phyloP scores from a whole-genome alignment of 345 rosid species.

The Aquilaria malaccensis region DNA sequence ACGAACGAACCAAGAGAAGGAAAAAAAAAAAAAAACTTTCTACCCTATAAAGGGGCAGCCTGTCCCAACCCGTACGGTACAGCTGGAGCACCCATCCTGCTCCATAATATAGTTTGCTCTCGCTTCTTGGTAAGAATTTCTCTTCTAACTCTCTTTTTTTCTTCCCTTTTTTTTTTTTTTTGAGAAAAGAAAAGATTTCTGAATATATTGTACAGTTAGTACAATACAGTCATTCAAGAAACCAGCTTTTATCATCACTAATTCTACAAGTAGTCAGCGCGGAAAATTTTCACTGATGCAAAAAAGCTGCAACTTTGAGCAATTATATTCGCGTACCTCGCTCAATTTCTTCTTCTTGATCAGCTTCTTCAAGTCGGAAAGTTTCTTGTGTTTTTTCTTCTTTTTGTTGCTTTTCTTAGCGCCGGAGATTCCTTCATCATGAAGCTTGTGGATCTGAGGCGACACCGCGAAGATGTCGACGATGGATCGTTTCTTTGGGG shows the following conservation, averaged over 20 bases:
- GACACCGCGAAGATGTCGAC: constrained; percentile 41
- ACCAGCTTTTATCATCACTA: too few species aligned
- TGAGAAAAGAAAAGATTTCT: too few species aligned
- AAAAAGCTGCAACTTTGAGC: too few species aligned
- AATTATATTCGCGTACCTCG: too few species aligned
- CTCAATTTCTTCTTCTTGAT: constrained; percentile 17
- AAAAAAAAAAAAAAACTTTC: constrained; percentile 6
- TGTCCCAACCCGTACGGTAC: constrained; percentile 26
- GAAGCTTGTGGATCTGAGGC: constrained; percentile 27
- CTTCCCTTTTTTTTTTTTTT: background rate
- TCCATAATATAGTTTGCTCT: constrained; percentile 8
- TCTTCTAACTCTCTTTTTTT: constrained; percentile 9
- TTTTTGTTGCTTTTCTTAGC: constrained; percentile 12
- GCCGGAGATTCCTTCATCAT: constrained; percentile 6
- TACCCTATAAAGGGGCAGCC: constrained; percentile 12
- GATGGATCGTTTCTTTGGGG: constrained; percentile 49
- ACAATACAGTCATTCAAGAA: too few species aligned
- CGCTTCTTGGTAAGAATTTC: constrained; percentile 12
- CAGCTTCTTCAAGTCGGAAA: constrained; percentile 9
- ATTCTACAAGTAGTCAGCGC: too few species aligned
- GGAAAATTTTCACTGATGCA: too few species aligned
- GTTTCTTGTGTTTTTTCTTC: constrained; percentile 13
- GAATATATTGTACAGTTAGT: too few species aligned
- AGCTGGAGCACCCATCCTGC: constrained; percentile 34
- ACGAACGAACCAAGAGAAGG: constrained; percentile 12